Evolutionary conservation across 2,329 filamentous ascomycete genomes (phyloP), one percentile per base, ranked within the genome.

Genomic region (Byssochlamys sp.): DNA sequence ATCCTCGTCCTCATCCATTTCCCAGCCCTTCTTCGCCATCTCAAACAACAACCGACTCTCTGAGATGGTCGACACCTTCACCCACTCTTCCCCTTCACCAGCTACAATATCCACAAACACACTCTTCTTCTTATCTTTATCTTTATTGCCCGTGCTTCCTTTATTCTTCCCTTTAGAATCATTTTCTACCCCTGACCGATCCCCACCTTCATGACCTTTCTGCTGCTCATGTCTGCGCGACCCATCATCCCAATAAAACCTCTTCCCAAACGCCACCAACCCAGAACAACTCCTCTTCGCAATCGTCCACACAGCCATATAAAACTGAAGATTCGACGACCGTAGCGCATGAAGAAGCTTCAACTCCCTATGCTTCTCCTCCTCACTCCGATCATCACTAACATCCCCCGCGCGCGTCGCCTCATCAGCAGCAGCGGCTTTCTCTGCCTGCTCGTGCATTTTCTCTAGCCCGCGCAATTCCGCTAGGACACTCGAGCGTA

Each of bases 11-110:
- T 71, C 76, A 57, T 74, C 75, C 50, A 69, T 70, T 62, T 83
- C 81, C 80, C 84, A 87, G 10, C 86, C 85, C 58, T 84, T 79
- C 68, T 87, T 86, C 2, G 86, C 86, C 61, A 88, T 78, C 63
- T 89, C 86, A 66, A 85, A 86, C 19, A 88, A 71, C 29, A 89
- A 72, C 55, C 85, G 77, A 58, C 79, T 83, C 61, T 86, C 81
- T 0, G 83, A 85, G 26, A 86, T 74, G 3, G 84, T 85, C 4
- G 83, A 87, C 1, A 89, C 81, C 68, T 88, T 88, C 56, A 85
- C 79, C 86, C 86, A 89, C 64, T 84, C 79, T 58, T 78, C 71
- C 10, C 86, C 86, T 67, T 83, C 79, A 57, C 83, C 76, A 1
- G 83, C 79, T 27, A 89, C 81, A 52, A 87, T 81, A 70, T 89